Conservation (phyloP, 2,329 filamentous ascomycete species). For the Lecanicillium sp. region DNA sequence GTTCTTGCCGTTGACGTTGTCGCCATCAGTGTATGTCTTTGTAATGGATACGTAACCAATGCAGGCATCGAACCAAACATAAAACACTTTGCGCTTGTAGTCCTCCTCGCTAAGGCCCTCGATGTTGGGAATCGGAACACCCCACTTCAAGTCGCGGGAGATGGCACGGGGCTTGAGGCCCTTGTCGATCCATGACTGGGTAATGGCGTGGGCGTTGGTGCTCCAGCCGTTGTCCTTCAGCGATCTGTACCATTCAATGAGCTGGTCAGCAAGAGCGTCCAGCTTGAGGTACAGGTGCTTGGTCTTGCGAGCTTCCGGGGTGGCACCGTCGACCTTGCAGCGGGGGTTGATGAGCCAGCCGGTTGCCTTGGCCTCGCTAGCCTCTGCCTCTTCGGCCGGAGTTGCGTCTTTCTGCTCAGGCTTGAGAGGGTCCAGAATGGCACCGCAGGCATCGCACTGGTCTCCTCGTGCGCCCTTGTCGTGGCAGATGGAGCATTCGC, state of each 20-base stretch:
- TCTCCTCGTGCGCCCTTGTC: constrained; percentile 66
- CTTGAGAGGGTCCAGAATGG: constrained; percentile 63
- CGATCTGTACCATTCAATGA: constrained; percentile 70
- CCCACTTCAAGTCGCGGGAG: constrained; percentile 90
- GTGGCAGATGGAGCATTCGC: constrained; percentile 66
- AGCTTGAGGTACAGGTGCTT: constrained; percentile 88
- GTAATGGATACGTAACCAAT: constrained; percentile 96
- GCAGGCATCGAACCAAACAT: constrained; percentile 89
- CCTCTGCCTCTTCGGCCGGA: constrained; percentile 20
- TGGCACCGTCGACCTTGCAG: constrained; percentile 84
- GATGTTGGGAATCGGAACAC: constrained; percentile 48
- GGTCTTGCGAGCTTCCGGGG: constrained; percentile 71
- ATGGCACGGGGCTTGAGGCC: constrained; percentile 83
- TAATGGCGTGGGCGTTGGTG: constrained; percentile 67
- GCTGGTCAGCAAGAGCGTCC: constrained; percentile 70
- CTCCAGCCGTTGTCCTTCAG: constrained; percentile 74
- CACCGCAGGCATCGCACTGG: constrained; percentile 69
- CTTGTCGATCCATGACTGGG: constrained; percentile 73
- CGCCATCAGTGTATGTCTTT: constrained; percentile 67
- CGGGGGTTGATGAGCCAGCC: constrained; percentile 67
- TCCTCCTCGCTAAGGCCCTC: constrained; percentile 44
- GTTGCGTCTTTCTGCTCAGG: constrained; percentile 30
- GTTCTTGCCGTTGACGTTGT: constrained; percentile 43
- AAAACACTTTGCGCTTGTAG: constrained; percentile 65
- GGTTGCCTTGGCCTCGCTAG: constrained; percentile 25